Evolutionary conservation across 1,139 yeast species (phyloP).

Genomic region (Kazachstania sp.): DNA sequence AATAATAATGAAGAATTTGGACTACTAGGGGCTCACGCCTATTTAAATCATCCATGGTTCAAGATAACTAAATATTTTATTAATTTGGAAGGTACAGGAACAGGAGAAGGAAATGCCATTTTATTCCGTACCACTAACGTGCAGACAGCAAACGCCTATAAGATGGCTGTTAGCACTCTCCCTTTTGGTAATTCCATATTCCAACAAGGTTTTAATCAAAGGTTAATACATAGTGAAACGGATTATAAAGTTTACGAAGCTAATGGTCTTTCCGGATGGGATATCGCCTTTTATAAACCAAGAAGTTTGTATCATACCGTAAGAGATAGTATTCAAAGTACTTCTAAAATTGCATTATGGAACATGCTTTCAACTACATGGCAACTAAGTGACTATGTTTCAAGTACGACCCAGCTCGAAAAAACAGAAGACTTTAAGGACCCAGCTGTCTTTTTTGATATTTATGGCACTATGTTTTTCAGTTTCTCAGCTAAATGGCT

Average conservation of each 20-base stretch:
- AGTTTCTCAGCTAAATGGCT: constrained; percentile 44
- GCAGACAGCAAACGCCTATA: constrained; percentile 55
- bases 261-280: constrained; percentile 73
- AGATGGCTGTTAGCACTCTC: constrained; percentile 33
- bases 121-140: constrained; percentile 77
- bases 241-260: constrained; percentile 68
- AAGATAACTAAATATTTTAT: constrained; percentile 55
- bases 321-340: constrained; percentile 58
- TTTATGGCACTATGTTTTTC: constrained; percentile 49
- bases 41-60: constrained; percentile 69
- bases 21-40: constrained; percentile 70
- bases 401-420: constrained; percentile 29
- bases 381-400: constrained; percentile 44
- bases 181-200: constrained; percentile 75
- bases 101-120: constrained; percentile 73
- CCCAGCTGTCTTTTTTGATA: constrained; percentile 54
- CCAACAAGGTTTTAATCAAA: constrained; percentile 73
- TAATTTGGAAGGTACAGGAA: constrained; percentile 90
- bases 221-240: constrained; percentile 72
- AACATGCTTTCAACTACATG: constrained; percentile 71
- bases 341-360: constrained; percentile 58
- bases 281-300: constrained; percentile 66
- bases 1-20: constrained; percentile 92
- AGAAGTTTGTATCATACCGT: constrained; percentile 76
- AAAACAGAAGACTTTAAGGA: constrained; percentile 24